Conservation (phyloP, 305 asterid species). For the Stenogyne calaminthoides region DNA sequence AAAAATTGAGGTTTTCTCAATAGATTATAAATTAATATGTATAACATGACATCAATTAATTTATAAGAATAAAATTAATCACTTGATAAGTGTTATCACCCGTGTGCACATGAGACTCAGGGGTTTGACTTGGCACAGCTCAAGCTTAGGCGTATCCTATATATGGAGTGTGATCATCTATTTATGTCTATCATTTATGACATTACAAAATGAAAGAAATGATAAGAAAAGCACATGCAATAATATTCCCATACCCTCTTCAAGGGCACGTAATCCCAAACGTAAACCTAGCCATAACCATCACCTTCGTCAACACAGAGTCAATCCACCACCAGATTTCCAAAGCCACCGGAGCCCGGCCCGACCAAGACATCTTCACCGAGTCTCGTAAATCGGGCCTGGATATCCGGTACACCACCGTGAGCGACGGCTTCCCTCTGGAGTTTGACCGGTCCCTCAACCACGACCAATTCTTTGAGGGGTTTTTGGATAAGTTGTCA, state of each 20-base stretch:
- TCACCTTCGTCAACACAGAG: constrained; percentile 44
- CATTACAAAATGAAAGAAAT: constrained; percentile 27
- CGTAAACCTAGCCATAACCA: constrained; percentile 51
- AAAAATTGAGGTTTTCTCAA: too few species aligned
- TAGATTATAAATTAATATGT: too few species aligned
- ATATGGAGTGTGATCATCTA: too few species aligned
- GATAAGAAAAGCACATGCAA: constrained; percentile 45
- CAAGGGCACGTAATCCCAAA: constrained; percentile 71
- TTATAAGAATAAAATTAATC: too few species aligned
- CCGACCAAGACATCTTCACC: constrained; percentile 25
- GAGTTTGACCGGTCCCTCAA: constrained; percentile 38
- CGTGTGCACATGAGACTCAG: too few species aligned
- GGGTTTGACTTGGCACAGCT: too few species aligned
- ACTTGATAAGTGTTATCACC: too few species aligned
- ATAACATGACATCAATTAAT: too few species aligned
- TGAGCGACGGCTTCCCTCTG: constrained; percentile 42
- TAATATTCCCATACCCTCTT: constrained; percentile 59
- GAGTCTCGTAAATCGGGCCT: constrained; percentile 36
- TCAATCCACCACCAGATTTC: constrained; percentile 36
- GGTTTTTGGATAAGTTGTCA: constrained; percentile 25
- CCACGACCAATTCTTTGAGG: constrained; percentile 32
- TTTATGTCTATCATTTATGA: too few species aligned
- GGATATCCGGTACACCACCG: constrained; percentile 38
- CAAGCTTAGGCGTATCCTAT: too few species aligned
- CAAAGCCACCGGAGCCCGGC: neutral